A percentile compares a stretch with the other conserved stretches of the same genome.
These are phyloP conservation scores for Elsinoe perseae DNA, from an alignment of 2,329 filamentous ascomycete species.

Conservation along the genomic window DNA sequence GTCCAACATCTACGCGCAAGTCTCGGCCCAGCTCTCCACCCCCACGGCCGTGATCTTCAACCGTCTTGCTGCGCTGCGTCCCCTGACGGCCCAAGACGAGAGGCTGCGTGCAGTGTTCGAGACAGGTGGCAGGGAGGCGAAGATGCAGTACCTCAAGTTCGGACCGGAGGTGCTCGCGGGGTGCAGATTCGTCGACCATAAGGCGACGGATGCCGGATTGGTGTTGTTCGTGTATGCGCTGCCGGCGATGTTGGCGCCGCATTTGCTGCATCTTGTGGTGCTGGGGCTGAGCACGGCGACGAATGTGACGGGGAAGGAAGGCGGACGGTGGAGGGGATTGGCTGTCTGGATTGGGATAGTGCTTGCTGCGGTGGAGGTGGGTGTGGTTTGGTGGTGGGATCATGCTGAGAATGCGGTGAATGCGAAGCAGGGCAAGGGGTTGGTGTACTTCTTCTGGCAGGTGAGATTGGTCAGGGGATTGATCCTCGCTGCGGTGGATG, in stretches of 20 bases:
- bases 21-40: constrained; percentile 74
- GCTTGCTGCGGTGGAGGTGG: constrained; percentile 58
- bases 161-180: constrained; percentile 65
- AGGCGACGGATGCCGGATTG: constrained; percentile 37
- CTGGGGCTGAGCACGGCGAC: constrained; percentile 68
- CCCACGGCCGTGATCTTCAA: constrained; percentile 78
- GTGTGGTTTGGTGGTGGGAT: constrained; percentile 57
- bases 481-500: constrained; percentile 58
- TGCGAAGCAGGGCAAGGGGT: constrained; percentile 49
- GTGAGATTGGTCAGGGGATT: constrained; percentile 56
- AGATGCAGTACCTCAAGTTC: constrained; percentile 74
- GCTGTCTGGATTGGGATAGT: constrained; percentile 57
- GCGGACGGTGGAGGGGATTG: constrained; percentile 59
- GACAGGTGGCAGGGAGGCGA: constrained; percentile 49
- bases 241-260: constrained; percentile 64
- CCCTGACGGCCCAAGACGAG: constrained; percentile 55
- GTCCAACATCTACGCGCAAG: constrained; percentile 72
- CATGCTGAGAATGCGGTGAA: constrained; percentile 57
- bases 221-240: constrained; percentile 76
- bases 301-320: constrained; percentile 55
- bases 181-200: constrained; percentile 63
- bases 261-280: constrained; percentile 67
- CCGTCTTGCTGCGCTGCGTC: constrained; percentile 56
- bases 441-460: constrained; percentile 67
- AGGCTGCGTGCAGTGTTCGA: constrained; percentile 61